phyloP scores from a whole-genome alignment of 78 protist species.

The Pigoraptor vietnamica region DNA sequence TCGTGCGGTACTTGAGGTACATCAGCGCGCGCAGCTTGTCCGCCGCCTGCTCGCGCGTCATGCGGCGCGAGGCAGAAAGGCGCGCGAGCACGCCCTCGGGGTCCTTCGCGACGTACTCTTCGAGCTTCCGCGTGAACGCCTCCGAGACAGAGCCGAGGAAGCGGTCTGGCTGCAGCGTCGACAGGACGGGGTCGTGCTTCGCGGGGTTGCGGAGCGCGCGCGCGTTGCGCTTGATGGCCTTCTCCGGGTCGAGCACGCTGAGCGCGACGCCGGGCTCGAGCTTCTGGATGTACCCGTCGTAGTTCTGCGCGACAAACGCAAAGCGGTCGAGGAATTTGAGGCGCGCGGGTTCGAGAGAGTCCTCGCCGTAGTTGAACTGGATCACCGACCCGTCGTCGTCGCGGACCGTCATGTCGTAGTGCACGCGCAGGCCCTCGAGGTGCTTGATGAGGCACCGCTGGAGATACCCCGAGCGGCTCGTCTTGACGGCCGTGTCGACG shows the following conservation, averaged over 20 bases:
- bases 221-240: not conserved
- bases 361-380: slow-evolving; percentile 95
- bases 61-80: not conserved
- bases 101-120: slow-evolving; percentile 34
- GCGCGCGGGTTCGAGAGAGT: slow-evolving; percentile 75
- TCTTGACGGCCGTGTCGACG: slow-evolving; percentile 99
- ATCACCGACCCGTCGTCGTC: slow-evolving; percentile 85
- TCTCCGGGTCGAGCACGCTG: not conserved
- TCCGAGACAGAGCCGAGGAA: slow-evolving; percentile 63
- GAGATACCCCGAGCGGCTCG: slow-evolving; percentile 94
- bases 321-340: slow-evolving; percentile 46
- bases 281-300: slow-evolving; percentile 21
- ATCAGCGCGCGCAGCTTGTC: slow-evolving; percentile 47
- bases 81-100: slow-evolving; percentile 16
- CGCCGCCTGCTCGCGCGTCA: not conserved
- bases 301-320: slow-evolving; percentile 57
- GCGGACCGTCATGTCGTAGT: slow-evolving; percentile 86
- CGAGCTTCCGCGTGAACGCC: slow-evolving; percentile 19
- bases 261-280: not conserved
- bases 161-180: slow-evolving; percentile 24
- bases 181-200: slow-evolving; percentile 50
- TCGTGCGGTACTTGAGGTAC: slow-evolving; percentile 63
- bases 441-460: slow-evolving; percentile 97
- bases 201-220: not conserved
- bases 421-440: slow-evolving; percentile 79